These are phyloP conservation scores for Euphorbia schlechtendalii DNA, from an alignment of 441 rosid species.

Conservation along the genomic window DNA sequence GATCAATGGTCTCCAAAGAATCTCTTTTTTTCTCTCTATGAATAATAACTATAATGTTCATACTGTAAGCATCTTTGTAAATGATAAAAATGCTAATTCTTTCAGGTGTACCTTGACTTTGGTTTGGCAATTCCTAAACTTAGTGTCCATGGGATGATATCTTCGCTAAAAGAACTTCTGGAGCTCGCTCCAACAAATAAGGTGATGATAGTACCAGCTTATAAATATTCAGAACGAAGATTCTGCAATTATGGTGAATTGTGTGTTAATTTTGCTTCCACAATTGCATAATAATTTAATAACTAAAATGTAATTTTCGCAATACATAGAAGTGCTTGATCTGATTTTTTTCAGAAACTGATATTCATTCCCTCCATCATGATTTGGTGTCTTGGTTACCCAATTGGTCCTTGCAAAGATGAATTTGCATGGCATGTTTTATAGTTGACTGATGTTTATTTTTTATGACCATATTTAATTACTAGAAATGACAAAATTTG, in stretches of 20 bases:
- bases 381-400: neutral
- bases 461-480: neutral
- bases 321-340: neutral
- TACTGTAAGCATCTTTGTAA: slow-evolving; percentile 11
- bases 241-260: neutral
- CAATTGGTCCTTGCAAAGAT: slow-evolving; percentile 8
- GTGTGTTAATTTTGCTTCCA: neutral
- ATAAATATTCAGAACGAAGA: neutral
- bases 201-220: slow-evolving; percentile 37
- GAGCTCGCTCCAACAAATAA: slow-evolving; percentile 82
- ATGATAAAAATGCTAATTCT: slow-evolving; percentile 22
- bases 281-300: neutral
- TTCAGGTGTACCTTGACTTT: slow-evolving; percentile 87
- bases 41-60: slow-evolving; percentile 8
- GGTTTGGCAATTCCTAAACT: slow-evolving; percentile 96
- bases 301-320: neutral
- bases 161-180: slow-evolving; percentile 81
- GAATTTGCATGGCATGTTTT: neutral
- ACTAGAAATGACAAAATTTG: slow-evolving; percentile 21
- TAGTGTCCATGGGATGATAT: slow-evolving; percentile 78
- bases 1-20: slow-evolving; percentile 14
- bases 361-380: neutral
- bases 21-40: neutral
- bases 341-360: neutral
- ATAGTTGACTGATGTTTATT: neutral